Evolutionary conservation across 2,329 filamentous ascomycete genomes (phyloP), one percentile per base, ranked within the genome.

Genomic region (Aspergillus unguis): DNA sequence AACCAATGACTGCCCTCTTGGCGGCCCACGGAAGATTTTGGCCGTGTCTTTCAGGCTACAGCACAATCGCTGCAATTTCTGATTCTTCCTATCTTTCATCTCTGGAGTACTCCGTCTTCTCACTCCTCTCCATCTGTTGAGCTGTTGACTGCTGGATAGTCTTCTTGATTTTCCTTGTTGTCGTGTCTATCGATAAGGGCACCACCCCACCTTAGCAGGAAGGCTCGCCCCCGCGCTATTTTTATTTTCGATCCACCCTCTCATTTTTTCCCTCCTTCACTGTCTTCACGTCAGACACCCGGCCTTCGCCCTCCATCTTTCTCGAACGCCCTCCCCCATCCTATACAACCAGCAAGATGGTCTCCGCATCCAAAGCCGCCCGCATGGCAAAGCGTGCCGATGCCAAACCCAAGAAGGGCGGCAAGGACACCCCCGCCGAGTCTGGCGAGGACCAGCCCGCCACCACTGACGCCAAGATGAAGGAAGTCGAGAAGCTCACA

Each of bases 401-500:
- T 50, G 80, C 88, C 74, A 41, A 41, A 64, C 87, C 89, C 78
- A 92, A 80, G 72, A 82, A 92, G 82, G 79, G 73, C 66, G 80
- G 80, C 53, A 80, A 88, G 75, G 87, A 86, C 65, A 87, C 80
- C 52, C 71, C 85, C 63, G 75, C 86, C 59, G 86, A 91, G 65
- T 84, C 73, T 67, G 73, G 78, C 40, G 73, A 78, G 42, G 86
- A 88, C 49, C 81, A 82, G 64, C 83, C 86, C 59, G 87, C 86
- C 55, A 90, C 85, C 62, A 80, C 84, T 55, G 82, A 80, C 64
- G 83, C 85, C 63, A 90, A 92, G 79, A 76, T 86, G 73, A 85
- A 87, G 62, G 87, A 87, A 70, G 86, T 96, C 60, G 88, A 91
- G 79, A 91, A 91, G 71, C 82, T 99, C 62, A 86, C 88, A 41